Conservation (phyloP, 192 early-diverging fungal genomes). For the Linnemannia elongata region DNA sequence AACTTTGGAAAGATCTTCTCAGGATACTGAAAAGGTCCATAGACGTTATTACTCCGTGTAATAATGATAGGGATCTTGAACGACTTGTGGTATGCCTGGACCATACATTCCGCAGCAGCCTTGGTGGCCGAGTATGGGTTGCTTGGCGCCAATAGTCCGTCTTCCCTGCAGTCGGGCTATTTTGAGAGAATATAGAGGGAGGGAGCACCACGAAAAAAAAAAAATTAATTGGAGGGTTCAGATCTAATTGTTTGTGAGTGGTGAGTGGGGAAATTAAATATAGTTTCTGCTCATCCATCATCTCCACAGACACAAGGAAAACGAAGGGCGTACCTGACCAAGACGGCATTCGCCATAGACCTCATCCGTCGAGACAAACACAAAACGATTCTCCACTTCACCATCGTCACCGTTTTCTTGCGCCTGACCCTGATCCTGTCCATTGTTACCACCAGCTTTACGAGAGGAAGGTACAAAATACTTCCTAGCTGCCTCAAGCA, state of each 20-base stretch:
- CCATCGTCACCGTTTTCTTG: neutral
- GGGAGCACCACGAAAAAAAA: conserved; percentile 4
- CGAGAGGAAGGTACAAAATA: neutral
- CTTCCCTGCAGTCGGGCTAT: conserved; percentile 76
- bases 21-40: conserved; percentile 86
- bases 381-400: conserved; percentile 65
- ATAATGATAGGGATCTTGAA: conserved; percentile 84
- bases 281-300: too few species aligned
- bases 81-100: conserved; percentile 81
- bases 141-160: conserved; percentile 73
- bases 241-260: neutral
- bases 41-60: conserved; percentile 86
- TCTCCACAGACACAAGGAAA: neutral
- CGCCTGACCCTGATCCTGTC: neutral
- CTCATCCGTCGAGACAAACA: conserved; percentile 87
- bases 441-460: neutral
- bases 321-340: conserved; percentile 48
- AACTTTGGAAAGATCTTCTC: conserved; percentile 92
- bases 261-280: too few species aligned
- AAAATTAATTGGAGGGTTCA: neutral
- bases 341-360: conserved; percentile 81
- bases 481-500: conserved; percentile 77
- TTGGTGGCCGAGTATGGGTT: conserved; percentile 92
- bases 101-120: conserved; percentile 85
- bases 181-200: neutral